Percentiles rank a stretch among this genome's conserved stretches.
phyloP scores from a whole-genome alignment of 768 basidiomycete species.

The Tulasnella sp. region DNA sequence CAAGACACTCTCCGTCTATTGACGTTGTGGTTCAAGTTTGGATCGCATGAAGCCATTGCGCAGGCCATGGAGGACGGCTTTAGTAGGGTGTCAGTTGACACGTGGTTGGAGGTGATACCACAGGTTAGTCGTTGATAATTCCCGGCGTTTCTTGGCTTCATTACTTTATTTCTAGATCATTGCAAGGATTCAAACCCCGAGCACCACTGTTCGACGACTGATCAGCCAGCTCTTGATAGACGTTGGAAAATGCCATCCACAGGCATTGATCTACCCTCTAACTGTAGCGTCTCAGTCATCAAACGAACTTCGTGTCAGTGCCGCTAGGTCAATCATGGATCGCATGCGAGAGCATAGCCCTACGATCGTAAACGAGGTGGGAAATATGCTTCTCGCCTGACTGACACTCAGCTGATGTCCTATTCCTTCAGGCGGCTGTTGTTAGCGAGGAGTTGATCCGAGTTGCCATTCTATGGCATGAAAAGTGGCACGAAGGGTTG shows the following conservation, averaged over 20 bases:
- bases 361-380: conserved; percentile 73
- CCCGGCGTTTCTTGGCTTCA: not conserved
- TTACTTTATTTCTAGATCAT: conserved; percentile 56
- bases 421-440: conserved; percentile 50
- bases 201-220: conserved; percentile 71
- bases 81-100: conserved; percentile 84
- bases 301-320: conserved; percentile 65
- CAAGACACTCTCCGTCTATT: conserved; percentile 90
- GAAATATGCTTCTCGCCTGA: conserved; percentile 3
- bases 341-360: conserved; percentile 89
- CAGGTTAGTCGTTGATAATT: conserved; percentile 45
- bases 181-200: conserved; percentile 94
- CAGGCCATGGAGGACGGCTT: conserved; percentile 82
- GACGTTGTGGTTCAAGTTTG: conserved; percentile 98
- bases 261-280: conserved; percentile 90
- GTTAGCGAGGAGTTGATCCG: conserved; percentile 94
- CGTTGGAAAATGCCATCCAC: conserved; percentile 93
- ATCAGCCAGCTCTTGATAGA: conserved; percentile 82
- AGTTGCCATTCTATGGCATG: conserved; percentile 97
- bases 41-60: conserved; percentile 79
- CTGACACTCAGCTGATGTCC: not conserved
- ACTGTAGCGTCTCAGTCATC: conserved; percentile 97
- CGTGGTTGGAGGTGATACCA: conserved; percentile 97
- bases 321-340: conserved; percentile 80
- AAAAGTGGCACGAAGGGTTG: conserved; percentile 95